Evolutionary conservation across 345 rosid species (phyloP).

Genomic region (Ricinus communis): DNA sequence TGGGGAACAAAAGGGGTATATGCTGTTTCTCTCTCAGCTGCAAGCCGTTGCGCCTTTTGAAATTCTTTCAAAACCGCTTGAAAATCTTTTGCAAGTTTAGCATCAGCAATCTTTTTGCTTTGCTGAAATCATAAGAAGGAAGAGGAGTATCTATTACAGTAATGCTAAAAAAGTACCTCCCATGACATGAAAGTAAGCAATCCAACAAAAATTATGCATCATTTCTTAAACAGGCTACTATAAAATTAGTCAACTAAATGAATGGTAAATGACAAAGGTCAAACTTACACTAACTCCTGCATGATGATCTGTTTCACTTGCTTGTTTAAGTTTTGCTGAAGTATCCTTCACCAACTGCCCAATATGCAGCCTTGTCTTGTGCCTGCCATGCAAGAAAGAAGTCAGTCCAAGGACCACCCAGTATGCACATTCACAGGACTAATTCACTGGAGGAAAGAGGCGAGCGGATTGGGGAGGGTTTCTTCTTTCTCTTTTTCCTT

Average conservation of each 20-base stretch:
- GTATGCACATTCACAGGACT: neutral
- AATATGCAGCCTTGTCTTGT: constrained; percentile 76
- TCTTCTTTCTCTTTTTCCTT: no score
- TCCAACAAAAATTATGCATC: no score
- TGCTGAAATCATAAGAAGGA: constrained; percentile 42
- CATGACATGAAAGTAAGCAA: neutral
- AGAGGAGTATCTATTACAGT: neutral
- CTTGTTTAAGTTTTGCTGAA: constrained; percentile 86
- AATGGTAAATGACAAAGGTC: no score
- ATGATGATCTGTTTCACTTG: constrained; percentile 81
- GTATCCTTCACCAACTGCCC: constrained; percentile 92
- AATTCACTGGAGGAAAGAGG: no score
- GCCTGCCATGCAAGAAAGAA: constrained; percentile 50
- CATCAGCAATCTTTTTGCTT: constrained; percentile 89
- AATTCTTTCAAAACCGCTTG: constrained; percentile 91
- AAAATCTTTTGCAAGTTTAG: constrained; percentile 97
- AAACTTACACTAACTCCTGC: constrained; percentile 59
- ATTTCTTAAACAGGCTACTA: no score
- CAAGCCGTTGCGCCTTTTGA: constrained; percentile 97
- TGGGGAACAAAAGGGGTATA: constrained; percentile 79
- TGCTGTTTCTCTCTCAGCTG: constrained; percentile 94
- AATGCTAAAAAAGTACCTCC: neutral
- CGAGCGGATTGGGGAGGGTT: no score
- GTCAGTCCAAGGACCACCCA: constrained; percentile 9
- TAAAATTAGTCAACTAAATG: no score